phyloP scores from a whole-genome alignment of 352 stramenopile genomes.

The Phytopythium boreale region DNA sequence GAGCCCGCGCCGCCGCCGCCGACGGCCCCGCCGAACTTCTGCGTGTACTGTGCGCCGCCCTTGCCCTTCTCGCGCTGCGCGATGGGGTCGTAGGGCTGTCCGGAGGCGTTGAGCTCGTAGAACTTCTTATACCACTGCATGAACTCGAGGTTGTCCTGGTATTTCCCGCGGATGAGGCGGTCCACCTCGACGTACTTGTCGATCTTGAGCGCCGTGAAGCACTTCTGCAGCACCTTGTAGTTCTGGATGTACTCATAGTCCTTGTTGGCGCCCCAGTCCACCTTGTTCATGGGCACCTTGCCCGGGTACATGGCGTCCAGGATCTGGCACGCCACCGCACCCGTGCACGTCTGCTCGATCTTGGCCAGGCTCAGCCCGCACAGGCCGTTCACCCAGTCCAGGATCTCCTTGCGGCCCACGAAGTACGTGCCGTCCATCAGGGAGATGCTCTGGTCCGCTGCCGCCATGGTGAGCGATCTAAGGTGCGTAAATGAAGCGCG shows the following conservation, averaged over 20 bases:
- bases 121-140: conserved; percentile 98
- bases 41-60: conserved; percentile 80
- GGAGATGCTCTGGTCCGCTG: conserved; percentile 79
- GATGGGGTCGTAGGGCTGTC: conserved; percentile 92
- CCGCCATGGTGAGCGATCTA: conserved; percentile 8
- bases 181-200: conserved; percentile 97
- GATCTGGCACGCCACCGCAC: conserved; percentile 97
- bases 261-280: conserved; percentile 97
- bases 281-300: conserved; percentile 95
- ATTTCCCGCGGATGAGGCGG: conserved; percentile 97
- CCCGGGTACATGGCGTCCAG: conserved; percentile 94
- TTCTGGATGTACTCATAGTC: conserved; percentile 99
- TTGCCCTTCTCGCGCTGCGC: conserved; percentile 93
- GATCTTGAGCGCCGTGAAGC: conserved; percentile 95
- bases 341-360: conserved; percentile 96
- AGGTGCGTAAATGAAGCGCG: too few relatives aligned
- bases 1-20: conserved; percentile 6
- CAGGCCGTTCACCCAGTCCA: conserved; percentile 98
- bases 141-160: conserved; percentile 99
- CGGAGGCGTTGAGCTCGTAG: conserved; percentile 86
- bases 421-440: conserved; percentile 98
- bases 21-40: conserved; percentile 51
- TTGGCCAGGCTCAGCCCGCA: conserved; percentile 94
- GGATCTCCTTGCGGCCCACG: conserved; percentile 95
- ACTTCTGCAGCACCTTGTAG: conserved; percentile 99